Base-by-base conservation (phyloP, 371 early-diverging fungal genomes). In the Capillidium heterosporum region DNA sequence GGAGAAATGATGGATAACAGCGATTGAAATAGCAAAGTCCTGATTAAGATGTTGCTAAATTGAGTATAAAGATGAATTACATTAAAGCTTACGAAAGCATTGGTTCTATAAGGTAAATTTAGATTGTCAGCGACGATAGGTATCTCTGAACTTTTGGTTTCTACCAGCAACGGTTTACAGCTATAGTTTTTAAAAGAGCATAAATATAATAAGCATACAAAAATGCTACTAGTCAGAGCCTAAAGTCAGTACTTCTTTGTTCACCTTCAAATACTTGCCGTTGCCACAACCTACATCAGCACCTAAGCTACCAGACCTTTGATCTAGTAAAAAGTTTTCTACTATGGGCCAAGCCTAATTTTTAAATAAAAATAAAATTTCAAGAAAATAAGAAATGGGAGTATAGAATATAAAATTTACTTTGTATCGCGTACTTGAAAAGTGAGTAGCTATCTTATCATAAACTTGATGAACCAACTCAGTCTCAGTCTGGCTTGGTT, bases 261-360 rank as follows among this genome's bases (percentile, higher is more conserved):
- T 89, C 13, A 93, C 85, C 21, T 84, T 85, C 62, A 95, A 71
- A 63, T 97, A 94, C 67, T 97, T 97, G 48, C 98, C 98, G 71
- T 97, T 97, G 19, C 98, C 98, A 65, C 95, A 94, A 19, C 98
- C 95, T 5, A 95, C 80, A 71, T 95, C 98, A 7, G 84, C 89
- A 13, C 93, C 95, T 0, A 96, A 35, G 55, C 80, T 80, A 0
- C 89, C 92, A 2, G 60, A 23, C 0, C 75, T 69, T 58, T 78
- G 66, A 0, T 62, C 66, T 32, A 64, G 65, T 4, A 96, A 65
- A 59, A 91, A 95, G 26, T 72, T 64, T 58, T 90, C 90, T 0
- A 97, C 88, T 0, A 95, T 91, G 0, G 98, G 98, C 98, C 98
- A 97, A 21, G 93, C 88, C 83, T 84, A 62, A 10, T 0, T 19